Conservation (phyloP, 148 eudicot species). For the Heliosperma pusillum region DNA sequence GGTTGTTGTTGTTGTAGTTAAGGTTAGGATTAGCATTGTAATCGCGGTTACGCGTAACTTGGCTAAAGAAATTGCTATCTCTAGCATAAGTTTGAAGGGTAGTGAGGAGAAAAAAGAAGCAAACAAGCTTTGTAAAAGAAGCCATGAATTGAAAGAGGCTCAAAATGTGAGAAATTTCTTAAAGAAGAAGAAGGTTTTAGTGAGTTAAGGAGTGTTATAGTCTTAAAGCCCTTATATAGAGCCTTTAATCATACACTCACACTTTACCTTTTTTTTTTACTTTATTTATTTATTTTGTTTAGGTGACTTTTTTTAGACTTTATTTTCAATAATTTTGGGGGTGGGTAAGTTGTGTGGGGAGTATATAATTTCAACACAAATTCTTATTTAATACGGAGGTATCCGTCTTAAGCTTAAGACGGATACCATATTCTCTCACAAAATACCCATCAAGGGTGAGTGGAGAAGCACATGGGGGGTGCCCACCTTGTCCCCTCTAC, state of each 20-base stretch:
- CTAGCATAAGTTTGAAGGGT: conserved; percentile 52
- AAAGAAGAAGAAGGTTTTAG: conserved; percentile 12
- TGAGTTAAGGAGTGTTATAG: conserved; percentile 22
- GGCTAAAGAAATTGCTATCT: conserved; percentile 74
- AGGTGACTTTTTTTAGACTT: no score
- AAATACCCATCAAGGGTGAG: no score
- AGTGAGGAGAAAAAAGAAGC: conserved; percentile 39
- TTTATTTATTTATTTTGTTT: background rate
- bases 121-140: conserved; percentile 23
- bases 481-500: no score
- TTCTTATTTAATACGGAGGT: no score
- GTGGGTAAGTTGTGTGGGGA: conserved; percentile 15
- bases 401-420: no score
- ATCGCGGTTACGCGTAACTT: conserved; percentile 31
- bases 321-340: background rate
- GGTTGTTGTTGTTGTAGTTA: background rate
- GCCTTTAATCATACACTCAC: conserved; percentile 3
- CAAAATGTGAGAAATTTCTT: conserved; percentile 3
- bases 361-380: no score
- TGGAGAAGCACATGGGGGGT: no score
- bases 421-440: no score
- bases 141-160: conserved; percentile 22
- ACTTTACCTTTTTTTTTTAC: conserved; percentile 1
- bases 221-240: conserved; percentile 31
- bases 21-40: conserved; percentile 2